phyloP scores from a whole-genome alignment of 2,329 filamentous ascomycete species.

The Eutypa lata region DNA sequence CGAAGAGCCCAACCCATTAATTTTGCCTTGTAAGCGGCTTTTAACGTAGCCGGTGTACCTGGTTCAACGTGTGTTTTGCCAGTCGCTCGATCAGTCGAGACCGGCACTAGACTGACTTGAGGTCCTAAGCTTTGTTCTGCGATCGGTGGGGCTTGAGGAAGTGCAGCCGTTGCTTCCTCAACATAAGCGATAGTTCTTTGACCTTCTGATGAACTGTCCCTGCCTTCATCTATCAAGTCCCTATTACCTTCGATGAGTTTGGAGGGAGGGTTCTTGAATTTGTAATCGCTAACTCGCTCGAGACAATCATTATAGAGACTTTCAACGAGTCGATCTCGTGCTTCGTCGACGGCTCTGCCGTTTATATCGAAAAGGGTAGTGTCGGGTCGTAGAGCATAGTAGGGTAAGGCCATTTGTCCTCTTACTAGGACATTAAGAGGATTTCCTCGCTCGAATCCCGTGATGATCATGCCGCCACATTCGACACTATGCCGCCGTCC shows the following conservation, averaged over 20 bases:
- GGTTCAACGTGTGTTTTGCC: conserved; percentile 70
- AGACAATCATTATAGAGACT: conserved; percentile 93
- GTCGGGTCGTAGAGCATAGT: conserved; percentile 74
- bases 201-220: conserved; percentile 70
- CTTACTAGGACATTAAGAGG: conserved; percentile 88
- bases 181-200: conserved; percentile 68
- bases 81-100: conserved; percentile 66
- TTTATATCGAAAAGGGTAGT: conserved; percentile 88
- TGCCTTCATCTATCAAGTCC: conserved; percentile 76
- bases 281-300: conserved; percentile 86
- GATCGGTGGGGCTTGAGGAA: conserved; percentile 52
- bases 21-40: conserved; percentile 73
- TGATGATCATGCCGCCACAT: conserved; percentile 98
- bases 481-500: conserved; percentile 76
- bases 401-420: conserved; percentile 82
- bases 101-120: conserved; percentile 56
- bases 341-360: conserved; percentile 72
- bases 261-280: conserved; percentile 68
- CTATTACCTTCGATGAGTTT: conserved; percentile 79
- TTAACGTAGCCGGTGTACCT: conserved; percentile 64
- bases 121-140: conserved; percentile 52
- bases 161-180: conserved; percentile 66
- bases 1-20: conserved; percentile 80
- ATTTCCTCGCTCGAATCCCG: conserved; percentile 93
- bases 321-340: conserved; percentile 79